Evolutionary conservation across 805 yeast species (phyloP).

Genomic region (Hyphopichia homilentoma): DNA sequence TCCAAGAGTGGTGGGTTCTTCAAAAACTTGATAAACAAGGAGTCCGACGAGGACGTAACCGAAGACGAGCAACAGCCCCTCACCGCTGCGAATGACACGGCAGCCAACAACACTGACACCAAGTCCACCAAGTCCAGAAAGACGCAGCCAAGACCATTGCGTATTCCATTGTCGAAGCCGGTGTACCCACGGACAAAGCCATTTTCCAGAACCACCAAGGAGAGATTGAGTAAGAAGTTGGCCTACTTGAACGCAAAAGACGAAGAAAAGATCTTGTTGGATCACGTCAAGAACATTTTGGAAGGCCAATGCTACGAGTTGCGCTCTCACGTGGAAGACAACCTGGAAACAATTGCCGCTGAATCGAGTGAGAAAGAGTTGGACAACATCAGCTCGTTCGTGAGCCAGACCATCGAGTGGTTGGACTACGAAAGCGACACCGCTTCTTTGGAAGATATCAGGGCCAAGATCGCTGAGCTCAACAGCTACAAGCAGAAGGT

Average conservation of each 20-base stretch:
- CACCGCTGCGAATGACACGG: conserved; percentile 11
- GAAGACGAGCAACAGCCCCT: conserved; percentile 6
- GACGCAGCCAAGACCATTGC: conserved; percentile 20
- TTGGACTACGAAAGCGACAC: conserved; percentile 66
- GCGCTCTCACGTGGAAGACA: conserved; percentile 56
- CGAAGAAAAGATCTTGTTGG: conserved; percentile 47
- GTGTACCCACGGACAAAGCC: conserved; percentile 38
- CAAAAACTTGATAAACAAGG: conserved; percentile 20
- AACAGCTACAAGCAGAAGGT: conserved; percentile 14
- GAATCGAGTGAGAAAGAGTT: conserved; percentile 40
- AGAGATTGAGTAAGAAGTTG: conserved; percentile 46
- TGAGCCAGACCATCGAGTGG: conserved; percentile 66
- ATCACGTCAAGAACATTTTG: conserved; percentile 60
- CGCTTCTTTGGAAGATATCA: conserved; percentile 31
- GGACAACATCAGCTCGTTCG: conserved; percentile 24
- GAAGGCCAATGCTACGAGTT: conserved; percentile 73
- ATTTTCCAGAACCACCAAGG: conserved; percentile 36
- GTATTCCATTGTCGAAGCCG: conserved; percentile 42
- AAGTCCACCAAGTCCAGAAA: conserved; percentile 16
- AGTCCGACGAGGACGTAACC: conserved; percentile 17
- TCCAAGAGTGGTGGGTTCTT: conserved; percentile 16
- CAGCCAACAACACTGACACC: conserved; percentile 12
- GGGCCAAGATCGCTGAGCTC: conserved; percentile 20
- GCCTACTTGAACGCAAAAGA: conserved; percentile 53
- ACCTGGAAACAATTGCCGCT: conserved; percentile 33